Evolutionary conservation across 2,329 filamentous ascomycete species (phyloP), one percentile per base, ranked within the genome.

Genomic region (Pyrenochaeta sp.): DNA sequence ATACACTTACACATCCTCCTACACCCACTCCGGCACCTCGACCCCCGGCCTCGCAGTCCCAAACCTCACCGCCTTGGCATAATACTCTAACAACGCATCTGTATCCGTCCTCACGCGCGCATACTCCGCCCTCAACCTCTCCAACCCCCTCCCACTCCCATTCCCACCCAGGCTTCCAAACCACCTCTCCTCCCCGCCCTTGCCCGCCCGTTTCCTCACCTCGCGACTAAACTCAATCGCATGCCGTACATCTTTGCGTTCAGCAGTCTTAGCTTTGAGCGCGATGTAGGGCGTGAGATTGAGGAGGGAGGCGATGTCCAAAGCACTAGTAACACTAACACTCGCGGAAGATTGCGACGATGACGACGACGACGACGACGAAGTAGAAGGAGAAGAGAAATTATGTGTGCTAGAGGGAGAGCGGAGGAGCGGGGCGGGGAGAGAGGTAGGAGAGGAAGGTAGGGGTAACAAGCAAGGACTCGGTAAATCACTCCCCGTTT

Each of bases 271-370:
- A 12, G 57, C 62, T 36, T 69, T 70, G 32, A 69, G 46, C 1
- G 58, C 56, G 1, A 69, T 34, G 40, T 72, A 74, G 0, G 52
- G 57, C 12, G 50, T 49, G 2, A 74, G 57, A 32, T 73, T 71
- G 5, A 74, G 54, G 47, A 66, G 58, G 8, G 67, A 59, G 8
- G 70, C 69, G 2, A 74, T 52, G 34, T 73, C 71, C 34, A 73
- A 62, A 27, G 67, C 61, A 1, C 47, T 25, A 1, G 43, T n/a
- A 2, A 61, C 50, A 2, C 42, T 52, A 22, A 47, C 45, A 15
- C 47, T 28, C 25, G 19, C 19, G 19, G 42, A 44, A 0, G 40
- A 25, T 5, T 7, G 10, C 32, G 32, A 8, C 9, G 32, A 36
- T 8, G 32, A 36, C 9, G 32, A 10, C 9, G 32, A 36, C 9